Evolutionary conservation across 1,284 basidiomycete species (phyloP), one percentile per base, ranked within the genome.

Genomic region (Cystobasidium slooffiae): DNA sequence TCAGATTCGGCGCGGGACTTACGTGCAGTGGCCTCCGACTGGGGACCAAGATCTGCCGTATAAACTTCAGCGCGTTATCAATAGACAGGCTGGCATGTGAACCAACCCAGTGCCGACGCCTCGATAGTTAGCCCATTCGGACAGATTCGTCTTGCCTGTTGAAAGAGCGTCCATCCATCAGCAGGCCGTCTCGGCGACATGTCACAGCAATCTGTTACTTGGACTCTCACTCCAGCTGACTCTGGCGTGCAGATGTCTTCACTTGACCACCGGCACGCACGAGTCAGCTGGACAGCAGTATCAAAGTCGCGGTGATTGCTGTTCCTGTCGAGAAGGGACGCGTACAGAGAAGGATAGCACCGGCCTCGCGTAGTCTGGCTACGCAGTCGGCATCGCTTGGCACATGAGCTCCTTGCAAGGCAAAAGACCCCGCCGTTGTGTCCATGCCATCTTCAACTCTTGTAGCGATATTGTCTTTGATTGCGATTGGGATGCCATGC

Each of bases 401-500:
- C 5, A 89, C 86, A 49, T 89, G 80, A 8, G 84, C 84, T 10
- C 81, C 80, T 5, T 85, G 79, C 9, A 86, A 79, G 1, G 83
- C 81, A 76, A 82, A 85, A 1, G 84, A 85, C 5, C 85, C 85
- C n/a, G 82, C 84, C 0, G 85, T 86, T 0, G 85, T 86, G 76
- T 90, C 88, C 88, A 90, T 86, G 0, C 89, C 88, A 87, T 75
- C 24, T 12, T 83, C 84, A 5, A 84, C 82, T 37, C 86, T 76
- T 0, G 88, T 89, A 0, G 85, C 88, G 44, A 89, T 89, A 78
- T 89, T 90, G 79, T 90, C 89, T 81, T 91, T 91, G 68, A 91
- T 78, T 2, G 90, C 81, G 53, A 91, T 84, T 6, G 90, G 90
- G 41, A 91, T 89, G 0, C 90, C 90, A 78, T 91, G 89, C 52